Evolutionary conservation across 441 rosid genomes (phyloP).

Genomic region (Croton laevigatus): DNA sequence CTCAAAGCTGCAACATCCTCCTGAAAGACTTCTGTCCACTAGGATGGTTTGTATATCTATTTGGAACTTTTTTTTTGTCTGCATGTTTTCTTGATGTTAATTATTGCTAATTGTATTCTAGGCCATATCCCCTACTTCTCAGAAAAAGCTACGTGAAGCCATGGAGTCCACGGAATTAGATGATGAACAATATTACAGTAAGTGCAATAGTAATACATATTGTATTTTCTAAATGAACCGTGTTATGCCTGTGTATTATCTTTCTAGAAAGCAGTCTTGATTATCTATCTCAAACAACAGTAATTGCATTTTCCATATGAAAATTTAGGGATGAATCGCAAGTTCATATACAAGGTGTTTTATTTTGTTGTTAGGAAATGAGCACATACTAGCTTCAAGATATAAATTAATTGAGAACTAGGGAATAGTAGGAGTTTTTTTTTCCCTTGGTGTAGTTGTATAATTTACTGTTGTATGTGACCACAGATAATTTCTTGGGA

Average conservation of each 20-base stretch:
- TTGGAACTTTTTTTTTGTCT: conserved; percentile 13
- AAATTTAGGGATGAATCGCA: background rate
- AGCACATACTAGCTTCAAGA: background rate
- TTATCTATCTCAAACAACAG: background rate
- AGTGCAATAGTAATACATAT: conserved; percentile 28
- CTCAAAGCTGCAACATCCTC: conserved; percentile 34
- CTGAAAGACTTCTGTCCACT: conserved; percentile 56
- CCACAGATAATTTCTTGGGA: background rate
- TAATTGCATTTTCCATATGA: background rate
- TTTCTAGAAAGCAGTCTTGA: conserved; percentile 14
- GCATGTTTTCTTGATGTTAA: conserved; percentile 16
- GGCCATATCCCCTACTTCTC: conserved; percentile 82
- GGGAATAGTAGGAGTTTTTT: background rate
- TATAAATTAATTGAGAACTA: background rate
- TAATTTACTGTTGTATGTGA: background rate
- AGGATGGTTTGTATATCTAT: conserved; percentile 55
- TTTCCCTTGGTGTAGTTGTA: background rate
- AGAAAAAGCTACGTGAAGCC: conserved; percentile 60
- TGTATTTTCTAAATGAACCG: conserved; percentile 6
- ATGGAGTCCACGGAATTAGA: conserved; percentile 46
- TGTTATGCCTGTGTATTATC: background rate
- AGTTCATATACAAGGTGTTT: background rate
- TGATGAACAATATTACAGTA: conserved; percentile 49
- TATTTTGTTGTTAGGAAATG: background rate
- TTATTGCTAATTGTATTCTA: conserved; percentile 30